Conservation (phyloP, 2,329 filamentous ascomycete species). For the Septoria petroselini region DNA sequence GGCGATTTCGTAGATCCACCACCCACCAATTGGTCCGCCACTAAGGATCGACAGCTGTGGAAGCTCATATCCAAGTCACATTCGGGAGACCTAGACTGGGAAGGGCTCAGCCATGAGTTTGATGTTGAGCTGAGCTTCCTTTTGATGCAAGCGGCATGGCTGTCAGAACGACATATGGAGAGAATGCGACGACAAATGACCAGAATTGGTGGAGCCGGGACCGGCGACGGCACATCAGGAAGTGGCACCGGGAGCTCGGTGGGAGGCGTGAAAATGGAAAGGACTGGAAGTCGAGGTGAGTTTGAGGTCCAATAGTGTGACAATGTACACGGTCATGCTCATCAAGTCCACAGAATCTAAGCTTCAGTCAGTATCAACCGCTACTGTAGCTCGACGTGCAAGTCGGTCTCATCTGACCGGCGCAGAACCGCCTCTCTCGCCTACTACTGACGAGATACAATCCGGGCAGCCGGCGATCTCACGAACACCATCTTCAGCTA, state of each 20-base stretch:
- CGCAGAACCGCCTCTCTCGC: conserved; percentile 8
- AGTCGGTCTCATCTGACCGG: conserved; percentile 10
- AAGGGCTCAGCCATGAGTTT: conserved; percentile 55
- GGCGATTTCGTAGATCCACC: conserved; percentile 88
- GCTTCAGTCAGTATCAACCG: conserved; percentile 13
- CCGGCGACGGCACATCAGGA: conserved; percentile 45
- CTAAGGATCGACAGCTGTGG: conserved; percentile 87
- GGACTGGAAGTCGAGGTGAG: conserved; percentile 49
- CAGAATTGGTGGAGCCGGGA: conserved; percentile 45
- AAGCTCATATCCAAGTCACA: conserved; percentile 76
- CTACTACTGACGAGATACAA: conserved; percentile 2
- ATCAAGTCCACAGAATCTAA: conserved; percentile 19
- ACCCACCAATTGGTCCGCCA: conserved; percentile 80
- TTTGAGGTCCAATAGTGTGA: neutral
- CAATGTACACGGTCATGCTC: neutral
- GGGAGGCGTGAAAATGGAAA: conserved; percentile 50
- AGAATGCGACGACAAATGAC: conserved; percentile 89
- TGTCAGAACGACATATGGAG: conserved; percentile 85
- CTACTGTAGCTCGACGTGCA: conserved; percentile 12
- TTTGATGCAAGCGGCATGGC: conserved; percentile 87
- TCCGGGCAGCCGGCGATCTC: conserved; percentile 35
- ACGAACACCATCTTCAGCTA: conserved; percentile 49
- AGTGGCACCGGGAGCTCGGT: conserved; percentile 29
- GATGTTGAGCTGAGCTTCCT: conserved; percentile 84
- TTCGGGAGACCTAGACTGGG: conserved; percentile 69